phyloP scores from a whole-genome alignment of 1,284 basidiomycete genomes.

The Cutaneotrichosporon cyanovorans region DNA sequence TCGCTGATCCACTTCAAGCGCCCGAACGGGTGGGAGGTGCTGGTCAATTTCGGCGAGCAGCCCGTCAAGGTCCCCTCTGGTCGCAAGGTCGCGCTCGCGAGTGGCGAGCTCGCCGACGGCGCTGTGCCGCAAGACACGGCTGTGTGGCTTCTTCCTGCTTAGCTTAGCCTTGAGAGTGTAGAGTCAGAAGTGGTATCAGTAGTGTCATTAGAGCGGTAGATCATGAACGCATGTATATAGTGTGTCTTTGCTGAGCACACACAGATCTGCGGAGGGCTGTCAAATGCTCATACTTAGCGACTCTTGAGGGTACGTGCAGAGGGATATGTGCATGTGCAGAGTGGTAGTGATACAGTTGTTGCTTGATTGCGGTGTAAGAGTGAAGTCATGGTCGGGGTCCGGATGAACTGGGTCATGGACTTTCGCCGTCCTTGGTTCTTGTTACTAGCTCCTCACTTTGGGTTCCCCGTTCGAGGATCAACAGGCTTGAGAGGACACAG shows the following conservation, averaged over 20 bases:
- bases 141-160: slow-evolving; percentile 15
- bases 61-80: slow-evolving; percentile 22
- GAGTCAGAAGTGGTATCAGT: background rate
- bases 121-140: slow-evolving; percentile 13
- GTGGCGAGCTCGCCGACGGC: slow-evolving; percentile 8
- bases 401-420: too few relatives aligned
- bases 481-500: slow-evolving; percentile 59
- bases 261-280: too few relatives aligned
- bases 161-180: background rate
- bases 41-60: slow-evolving; percentile 29
- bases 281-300: too few relatives aligned
- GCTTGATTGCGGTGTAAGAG: too few relatives aligned
- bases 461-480: slow-evolving; percentile 16
- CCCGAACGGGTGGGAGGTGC: slow-evolving; percentile 36
- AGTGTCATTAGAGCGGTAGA: background rate
- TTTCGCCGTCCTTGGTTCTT: too few relatives aligned
- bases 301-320: too few relatives aligned
- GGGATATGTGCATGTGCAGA: too few relatives aligned
- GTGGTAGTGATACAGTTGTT: too few relatives aligned
- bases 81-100: slow-evolving; percentile 22
- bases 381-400: too few relatives aligned
- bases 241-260: too few relatives aligned
- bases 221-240: background rate
- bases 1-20: slow-evolving; percentile 29
- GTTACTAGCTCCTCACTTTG: background rate